A percentile compares a stretch with the other conserved stretches of the same genome.
Conservation (phyloP, 805 yeast species). For the Ogataea pignaliae region DNA sequence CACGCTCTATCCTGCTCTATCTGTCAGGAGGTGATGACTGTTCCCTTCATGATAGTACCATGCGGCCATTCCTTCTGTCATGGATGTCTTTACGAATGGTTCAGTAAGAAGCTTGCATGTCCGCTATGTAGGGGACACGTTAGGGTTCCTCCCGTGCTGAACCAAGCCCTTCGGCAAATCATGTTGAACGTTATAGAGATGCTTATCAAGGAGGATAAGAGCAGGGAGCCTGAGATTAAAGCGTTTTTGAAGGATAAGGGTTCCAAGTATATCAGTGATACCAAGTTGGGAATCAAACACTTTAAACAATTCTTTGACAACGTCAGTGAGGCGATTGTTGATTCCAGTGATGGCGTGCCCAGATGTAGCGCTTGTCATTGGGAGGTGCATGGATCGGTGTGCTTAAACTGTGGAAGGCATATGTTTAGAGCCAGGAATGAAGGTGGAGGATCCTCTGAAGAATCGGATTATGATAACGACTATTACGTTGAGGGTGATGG, state of each 20-base stretch:
- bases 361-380: slow-evolving; percentile 75
- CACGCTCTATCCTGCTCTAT: slow-evolving; percentile 50
- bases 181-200: slow-evolving; percentile 38
- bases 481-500: slow-evolving; percentile 9
- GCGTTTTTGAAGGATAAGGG: slow-evolving; percentile 27
- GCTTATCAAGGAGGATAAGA: slow-evolving; percentile 27
- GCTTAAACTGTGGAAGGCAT: slow-evolving; percentile 63
- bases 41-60: slow-evolving; percentile 50
- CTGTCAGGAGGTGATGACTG: slow-evolving; percentile 65
- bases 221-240: slow-evolving; percentile 13
- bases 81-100: slow-evolving; percentile 61
- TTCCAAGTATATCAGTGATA: slow-evolving; percentile 38
- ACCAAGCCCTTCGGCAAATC: slow-evolving; percentile 47
- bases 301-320: slow-evolving; percentile 49
- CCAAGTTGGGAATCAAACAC: slow-evolving; percentile 26
- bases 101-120: slow-evolving; percentile 52
- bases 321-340: slow-evolving; percentile 49
- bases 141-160: slow-evolving; percentile 46
- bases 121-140: slow-evolving; percentile 60
- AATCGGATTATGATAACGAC: background rate
- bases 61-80: slow-evolving; percentile 81
- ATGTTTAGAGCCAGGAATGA: slow-evolving; percentile 26
- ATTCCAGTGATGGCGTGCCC: slow-evolving; percentile 65
- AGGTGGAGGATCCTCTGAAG: too few species aligned
- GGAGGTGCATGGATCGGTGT: slow-evolving; percentile 67